Base-by-base conservation (phyloP, 768 basidiomycete species). In the Tulasnella sp. region DNA sequence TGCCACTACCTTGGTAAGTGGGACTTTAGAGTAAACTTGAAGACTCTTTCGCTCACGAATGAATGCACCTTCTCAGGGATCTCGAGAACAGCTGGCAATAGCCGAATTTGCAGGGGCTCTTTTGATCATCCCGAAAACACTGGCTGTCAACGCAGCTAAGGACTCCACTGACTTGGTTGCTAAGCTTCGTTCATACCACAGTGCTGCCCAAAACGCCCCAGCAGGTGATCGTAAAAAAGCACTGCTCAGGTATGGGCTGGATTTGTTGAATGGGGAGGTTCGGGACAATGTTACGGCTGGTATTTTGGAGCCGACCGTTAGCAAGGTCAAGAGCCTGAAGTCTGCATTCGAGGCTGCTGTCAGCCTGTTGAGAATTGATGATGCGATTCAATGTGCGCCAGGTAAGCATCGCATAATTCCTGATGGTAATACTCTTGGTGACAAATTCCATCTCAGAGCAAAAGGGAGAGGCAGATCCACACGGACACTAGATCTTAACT, bases 161-260 rank as follows among this genome's bases (percentile, higher is more conserved):
- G 95, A 99, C 64, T 90, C 92, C 32, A 98, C 93, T 1, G 89
- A 96, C 50, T 78, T 99, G 16, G 90, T 99, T 33, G 92, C 95
- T 19, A 96, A 96, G 67, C 72, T 99, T 43, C 83, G 95, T 45
- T 83, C 92, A 8, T 98, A 92, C 69, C 95, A 99, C 71, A 91
- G 91, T 59, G 84, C 89, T 39, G 92, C 92, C 3, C 93, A 95
- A 68, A 91, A 83, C 58, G 93, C 90, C 2, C 81, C 88, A 2
- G 73, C 70, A 0, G 85, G 86, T 34, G 95, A 98, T 66, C 85
- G 89, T 13, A 93, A 91, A 69, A 88, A 95, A 65, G 78, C 69
- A 4, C 72, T 96, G 33, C 67, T 92, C 65, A 84, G 87, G 54
- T 98, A 95, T 65, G 95, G 95, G 1, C 76, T 99, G 53, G 95